phyloP scores from a whole-genome alignment of 1,284 basidiomycete genomes.

The Hymenochaete sp. region DNA sequence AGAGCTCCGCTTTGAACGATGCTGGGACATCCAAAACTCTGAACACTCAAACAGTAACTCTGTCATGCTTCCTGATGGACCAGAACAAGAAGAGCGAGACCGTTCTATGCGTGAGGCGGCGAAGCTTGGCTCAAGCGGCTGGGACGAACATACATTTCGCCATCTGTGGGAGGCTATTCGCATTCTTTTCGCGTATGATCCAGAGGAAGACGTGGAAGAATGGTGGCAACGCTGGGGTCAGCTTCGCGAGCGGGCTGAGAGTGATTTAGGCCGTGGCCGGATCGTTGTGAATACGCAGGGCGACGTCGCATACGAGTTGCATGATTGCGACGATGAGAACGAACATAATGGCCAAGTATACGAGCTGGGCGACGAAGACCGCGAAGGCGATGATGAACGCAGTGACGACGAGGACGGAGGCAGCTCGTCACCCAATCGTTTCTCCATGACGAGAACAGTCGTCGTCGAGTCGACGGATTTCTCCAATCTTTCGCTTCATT shows the following conservation, averaged over 20 bases:
- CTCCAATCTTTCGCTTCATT: no score
- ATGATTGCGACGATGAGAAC: slow-evolving; percentile 2
- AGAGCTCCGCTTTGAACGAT: slow-evolving; percentile 37
- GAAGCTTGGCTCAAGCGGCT: slow-evolving; percentile 13
- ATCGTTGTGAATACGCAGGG: slow-evolving; percentile 4
- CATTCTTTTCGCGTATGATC: slow-evolving; percentile 17
- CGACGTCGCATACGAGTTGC: neutral
- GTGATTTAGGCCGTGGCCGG: neutral
- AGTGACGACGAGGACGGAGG: no score
- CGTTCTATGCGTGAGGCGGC: slow-evolving; percentile 28
- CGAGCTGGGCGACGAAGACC: no score
- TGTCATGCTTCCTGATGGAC: slow-evolving; percentile 33
- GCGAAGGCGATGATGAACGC: no score
- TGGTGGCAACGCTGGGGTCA: slow-evolving; percentile 18
- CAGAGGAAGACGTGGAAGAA: slow-evolving; percentile 16
- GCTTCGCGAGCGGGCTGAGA: slow-evolving; percentile 14
- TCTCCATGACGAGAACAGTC: neutral
- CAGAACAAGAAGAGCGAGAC: slow-evolving; percentile 36
- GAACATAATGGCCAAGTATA: no score
- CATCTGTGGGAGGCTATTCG: slow-evolving; percentile 16
- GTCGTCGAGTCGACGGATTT: neutral
- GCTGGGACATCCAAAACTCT: slow-evolving; percentile 28
- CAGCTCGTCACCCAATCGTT: neutral
- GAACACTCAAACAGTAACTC: slow-evolving; percentile 33
- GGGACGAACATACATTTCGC: slow-evolving; percentile 16